Evolutionary conservation across 2,329 filamentous ascomycete species (phyloP), one percentile per base, ranked within the genome.

Genomic region (Ophiostoma pallidulum): DNA sequence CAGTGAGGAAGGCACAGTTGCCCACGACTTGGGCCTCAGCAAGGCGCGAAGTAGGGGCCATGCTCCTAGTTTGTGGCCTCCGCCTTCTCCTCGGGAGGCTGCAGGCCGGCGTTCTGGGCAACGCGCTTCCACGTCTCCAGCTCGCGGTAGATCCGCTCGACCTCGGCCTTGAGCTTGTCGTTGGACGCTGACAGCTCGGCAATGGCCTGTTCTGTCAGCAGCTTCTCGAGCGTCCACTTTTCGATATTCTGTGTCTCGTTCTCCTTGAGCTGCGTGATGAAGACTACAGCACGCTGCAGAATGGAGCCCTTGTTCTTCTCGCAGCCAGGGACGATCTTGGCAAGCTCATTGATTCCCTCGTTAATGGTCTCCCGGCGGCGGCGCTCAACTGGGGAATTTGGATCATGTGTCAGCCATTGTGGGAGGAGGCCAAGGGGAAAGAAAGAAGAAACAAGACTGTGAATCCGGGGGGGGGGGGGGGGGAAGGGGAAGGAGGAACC

Each of bases 251-350:
- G 86, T 14, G 85, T 80, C 63, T 95, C 91, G 57, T 95, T 94
- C 64, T 96, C 89, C 63, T 92, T 94, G 33, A 98, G 77, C 61
- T 96, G 89, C 10, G 82, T 85, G 62, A 98, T 97, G 69, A 95
- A 97, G 54, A 88, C 82, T 9, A 96, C 91, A 0, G 92, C 89
- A 29, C 91, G 86, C 62, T 94, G 86, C 32, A 98, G 72, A 54
- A 98, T 97, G 3, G 89, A 94, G 1, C 92, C 92, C 68, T 98
- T 98, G 72, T 98, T 97, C 74, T 97, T 98, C 67, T 98, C 92
- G 60, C 91, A 96, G 13, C 89, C 89, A 0, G 92, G 92, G 0
- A 98, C 92, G 56, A 98, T 94, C 70, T 96, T 97, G 56, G 91
- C 87, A 26, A 98, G 78, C 66, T 97, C 92, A 61, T 96, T 97